A percentile compares a stretch with the other conserved stretches of the same genome.
These are phyloP conservation scores for Jacaranda copaia DNA, from an alignment of 257 asterid species.

Conservation along the genomic window DNA sequence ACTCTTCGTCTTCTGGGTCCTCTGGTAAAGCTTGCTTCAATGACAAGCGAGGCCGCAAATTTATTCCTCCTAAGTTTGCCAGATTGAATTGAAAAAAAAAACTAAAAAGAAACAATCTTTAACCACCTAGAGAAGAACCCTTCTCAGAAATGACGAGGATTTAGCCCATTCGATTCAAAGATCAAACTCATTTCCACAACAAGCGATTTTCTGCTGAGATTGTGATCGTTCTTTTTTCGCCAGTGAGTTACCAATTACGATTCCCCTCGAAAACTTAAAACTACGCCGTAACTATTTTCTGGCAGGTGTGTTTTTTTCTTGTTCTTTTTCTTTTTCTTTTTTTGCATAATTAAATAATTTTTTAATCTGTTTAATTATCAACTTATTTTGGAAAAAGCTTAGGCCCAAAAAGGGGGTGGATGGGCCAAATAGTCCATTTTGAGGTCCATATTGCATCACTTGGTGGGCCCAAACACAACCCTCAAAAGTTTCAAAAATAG, in stretches of 20 bases:
- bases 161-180: constrained; percentile 35
- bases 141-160: constrained; percentile 20
- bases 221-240: constrained; percentile 31
- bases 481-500: too few relatives aligned
- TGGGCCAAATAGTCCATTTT: too few relatives aligned
- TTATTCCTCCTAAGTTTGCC: constrained; percentile 85
- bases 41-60: constrained; percentile 88
- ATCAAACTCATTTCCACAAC: constrained; percentile 35
- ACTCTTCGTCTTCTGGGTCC: constrained; percentile 66
- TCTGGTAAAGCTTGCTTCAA: constrained; percentile 74
- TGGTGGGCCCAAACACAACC: too few relatives aligned
- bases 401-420: too few relatives aligned
- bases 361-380: too few relatives aligned
- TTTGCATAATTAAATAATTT: not conserved
- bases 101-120: not conserved
- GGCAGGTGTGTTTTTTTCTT: not conserved
- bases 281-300: not conserved
- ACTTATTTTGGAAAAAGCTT: too few relatives aligned
- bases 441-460: too few relatives aligned
- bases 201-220: constrained; percentile 25
- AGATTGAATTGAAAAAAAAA: constrained; percentile 51
- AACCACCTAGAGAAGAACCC: constrained; percentile 8
- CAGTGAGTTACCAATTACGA: constrained; percentile 13
- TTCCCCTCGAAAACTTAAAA: not conserved
- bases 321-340: not conserved